Evolutionary conservation across 352 stramenopile species (phyloP).

Genomic region (Globisporangium paroecandrum): DNA sequence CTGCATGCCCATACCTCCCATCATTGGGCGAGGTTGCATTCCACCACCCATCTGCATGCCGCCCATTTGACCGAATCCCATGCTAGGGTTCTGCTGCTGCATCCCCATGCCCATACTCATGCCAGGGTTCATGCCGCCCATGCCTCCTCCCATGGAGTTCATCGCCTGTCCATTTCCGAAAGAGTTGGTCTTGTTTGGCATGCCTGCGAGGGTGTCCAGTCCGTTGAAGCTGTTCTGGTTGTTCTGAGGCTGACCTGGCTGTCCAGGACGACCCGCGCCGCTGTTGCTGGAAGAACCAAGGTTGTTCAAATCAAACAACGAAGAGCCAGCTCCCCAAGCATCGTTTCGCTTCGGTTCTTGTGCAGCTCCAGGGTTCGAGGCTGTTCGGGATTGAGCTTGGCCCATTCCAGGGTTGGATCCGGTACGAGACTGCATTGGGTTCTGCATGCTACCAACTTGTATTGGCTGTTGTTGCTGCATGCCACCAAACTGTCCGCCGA

Average conservation of each 20-base stretch:
- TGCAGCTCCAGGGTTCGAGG: constrained; percentile 22
- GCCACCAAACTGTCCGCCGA: constrained; percentile 39
- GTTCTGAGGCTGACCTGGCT: constrained; percentile 38
- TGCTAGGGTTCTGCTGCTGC: constrained; percentile 24
- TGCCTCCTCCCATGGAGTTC: constrained; percentile 44
- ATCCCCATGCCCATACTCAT: constrained; percentile 24
- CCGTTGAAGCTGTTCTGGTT: constrained; percentile 78
- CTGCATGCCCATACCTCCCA: constrained; percentile 39
- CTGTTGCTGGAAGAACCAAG: constrained; percentile 31
- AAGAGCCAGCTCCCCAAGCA: constrained; percentile 76
- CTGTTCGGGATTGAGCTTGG: constrained; percentile 23
- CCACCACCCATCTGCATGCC: constrained; percentile 26
- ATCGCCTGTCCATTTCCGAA: constrained; percentile 46
- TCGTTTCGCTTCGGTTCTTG: constrained; percentile 63
- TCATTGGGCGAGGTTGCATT: constrained; percentile 28
- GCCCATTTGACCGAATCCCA: constrained; percentile 33
- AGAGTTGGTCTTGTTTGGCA: constrained; percentile 60
- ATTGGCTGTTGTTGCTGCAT: constrained; percentile 39
- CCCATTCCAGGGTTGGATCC: constrained; percentile 38
- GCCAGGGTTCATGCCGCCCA: constrained; percentile 44
- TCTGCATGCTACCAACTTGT: constrained; percentile 29
- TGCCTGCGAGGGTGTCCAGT: constrained; percentile 73
- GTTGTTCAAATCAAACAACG: constrained; percentile 79
- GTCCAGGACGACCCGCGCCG: constrained; percentile 26
- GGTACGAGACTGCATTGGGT: constrained; percentile 30